These are phyloP conservation scores for Nitzschia sp. DNA, from an alignment of 108 stramenopile species.

Conservation along the genomic window DNA sequence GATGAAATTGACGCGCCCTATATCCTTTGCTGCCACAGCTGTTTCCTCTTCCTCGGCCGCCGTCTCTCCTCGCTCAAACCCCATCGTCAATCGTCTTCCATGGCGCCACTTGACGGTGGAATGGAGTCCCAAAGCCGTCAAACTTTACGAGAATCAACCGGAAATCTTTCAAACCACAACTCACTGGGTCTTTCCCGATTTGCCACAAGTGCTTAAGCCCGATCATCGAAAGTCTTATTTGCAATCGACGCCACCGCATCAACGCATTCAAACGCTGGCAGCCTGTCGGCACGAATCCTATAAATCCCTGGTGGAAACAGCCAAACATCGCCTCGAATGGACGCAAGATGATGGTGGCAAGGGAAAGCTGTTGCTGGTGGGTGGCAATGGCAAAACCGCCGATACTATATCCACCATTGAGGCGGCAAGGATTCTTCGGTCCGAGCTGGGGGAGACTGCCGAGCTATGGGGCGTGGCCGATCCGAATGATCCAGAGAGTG, in stretches of 20 bases:
- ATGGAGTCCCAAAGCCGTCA: constrained; percentile 35
- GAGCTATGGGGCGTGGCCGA: constrained; percentile 47
- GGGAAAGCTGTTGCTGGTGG: constrained; percentile 41
- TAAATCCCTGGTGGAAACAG: constrained; percentile 5
- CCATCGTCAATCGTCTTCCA: background rate
- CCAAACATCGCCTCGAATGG: background rate
- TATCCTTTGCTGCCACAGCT: background rate
- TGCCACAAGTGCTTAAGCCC: constrained; percentile 16
- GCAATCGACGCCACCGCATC: background rate
- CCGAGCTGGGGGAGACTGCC: background rate
- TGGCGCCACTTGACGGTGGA: constrained; percentile 31
- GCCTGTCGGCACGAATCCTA: constrained; percentile 31
- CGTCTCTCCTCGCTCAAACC: background rate
- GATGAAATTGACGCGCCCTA: background rate
- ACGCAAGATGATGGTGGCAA: background rate
- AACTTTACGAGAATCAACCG: constrained; percentile 3
- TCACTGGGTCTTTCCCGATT: constrained; percentile 42
- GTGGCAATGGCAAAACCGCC: constrained; percentile 37
- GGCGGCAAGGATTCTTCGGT: constrained; percentile 32
- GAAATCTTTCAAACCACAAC: constrained; percentile 15
- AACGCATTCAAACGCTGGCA: constrained; percentile 40
- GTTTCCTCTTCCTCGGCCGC: background rate
- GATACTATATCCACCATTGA: constrained; percentile 28
- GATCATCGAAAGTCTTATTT: constrained; percentile 24
- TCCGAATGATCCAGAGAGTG: constrained; percentile 45